phyloP scores from a whole-genome alignment of 208 protist genomes.

The Wallacemonas rigidus region DNA sequence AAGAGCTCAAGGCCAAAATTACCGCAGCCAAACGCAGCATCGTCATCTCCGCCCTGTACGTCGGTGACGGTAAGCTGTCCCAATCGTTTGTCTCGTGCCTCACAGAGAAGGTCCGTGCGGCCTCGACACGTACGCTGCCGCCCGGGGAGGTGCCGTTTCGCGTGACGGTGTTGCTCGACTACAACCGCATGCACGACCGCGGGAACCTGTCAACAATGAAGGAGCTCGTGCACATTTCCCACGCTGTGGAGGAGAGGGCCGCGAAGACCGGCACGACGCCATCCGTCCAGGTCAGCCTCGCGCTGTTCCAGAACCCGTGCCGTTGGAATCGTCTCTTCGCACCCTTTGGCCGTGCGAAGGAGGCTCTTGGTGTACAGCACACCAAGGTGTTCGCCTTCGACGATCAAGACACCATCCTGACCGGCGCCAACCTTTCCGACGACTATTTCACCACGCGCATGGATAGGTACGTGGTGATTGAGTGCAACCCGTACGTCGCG shows the following conservation, averaged over 20 bases:
- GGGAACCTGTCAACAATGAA: constrained; percentile 58
- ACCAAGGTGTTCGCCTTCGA: constrained; percentile 95
- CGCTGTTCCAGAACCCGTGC: constrained; percentile 72
- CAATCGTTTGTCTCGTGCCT: constrained; percentile 51
- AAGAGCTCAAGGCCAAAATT: constrained; percentile 55
- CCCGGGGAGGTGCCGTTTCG: constrained; percentile 28
- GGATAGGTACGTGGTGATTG: constrained; percentile 91
- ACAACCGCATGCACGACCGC: constrained; percentile 81
- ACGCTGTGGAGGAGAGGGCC: constrained; percentile 28
- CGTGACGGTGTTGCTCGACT: constrained; percentile 74
- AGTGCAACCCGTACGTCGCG: constrained; percentile 56
- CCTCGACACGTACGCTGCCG: constrained; percentile 5
- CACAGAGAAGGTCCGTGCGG: constrained; percentile 39
- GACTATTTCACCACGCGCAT: constrained; percentile 95
- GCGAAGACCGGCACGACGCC: constrained; percentile 19
- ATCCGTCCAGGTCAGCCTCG: constrained; percentile 46
- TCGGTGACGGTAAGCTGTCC: constrained; percentile 77
- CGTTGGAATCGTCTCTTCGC: constrained; percentile 57
- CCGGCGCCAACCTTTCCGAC: constrained; percentile 94
- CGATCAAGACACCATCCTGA: constrained; percentile 75
- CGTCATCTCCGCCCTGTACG: constrained; percentile 84
- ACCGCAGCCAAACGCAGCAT: constrained; percentile 47
- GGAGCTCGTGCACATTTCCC: constrained; percentile 33
- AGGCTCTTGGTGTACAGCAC: constrained; percentile 94
- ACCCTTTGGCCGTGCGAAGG: constrained; percentile 61